Evolutionary conservation across 345 rosid species (phyloP).

Genomic region (Gossypium herbaceum): DNA sequence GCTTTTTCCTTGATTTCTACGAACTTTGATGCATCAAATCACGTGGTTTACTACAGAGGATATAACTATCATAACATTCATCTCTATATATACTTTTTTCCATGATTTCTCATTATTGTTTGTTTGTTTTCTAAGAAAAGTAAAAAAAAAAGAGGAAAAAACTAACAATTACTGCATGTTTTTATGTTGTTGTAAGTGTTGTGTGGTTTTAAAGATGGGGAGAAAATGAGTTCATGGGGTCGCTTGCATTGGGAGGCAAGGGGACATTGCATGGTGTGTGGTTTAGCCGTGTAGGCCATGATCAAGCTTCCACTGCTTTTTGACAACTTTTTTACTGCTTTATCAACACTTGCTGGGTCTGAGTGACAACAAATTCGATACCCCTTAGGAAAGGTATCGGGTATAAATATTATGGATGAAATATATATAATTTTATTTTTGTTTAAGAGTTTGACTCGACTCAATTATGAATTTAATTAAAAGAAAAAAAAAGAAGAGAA

Average conservation of each 20-base stretch:
- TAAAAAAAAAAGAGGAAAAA: not conserved
- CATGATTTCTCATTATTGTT: not conserved
- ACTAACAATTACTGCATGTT: not conserved
- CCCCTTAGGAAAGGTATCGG: too few species aligned
- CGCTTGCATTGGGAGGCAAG: constrained; percentile 28
- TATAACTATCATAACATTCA: too few species aligned
- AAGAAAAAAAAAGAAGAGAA: too few species aligned
- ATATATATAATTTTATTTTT: too few species aligned
- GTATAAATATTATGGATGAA: too few species aligned
- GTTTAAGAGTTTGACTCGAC: too few species aligned
- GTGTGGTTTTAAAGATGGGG: not conserved
- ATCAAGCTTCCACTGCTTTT: not conserved
- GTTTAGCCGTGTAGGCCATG: constrained; percentile 7
- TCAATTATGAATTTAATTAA: too few species aligned
- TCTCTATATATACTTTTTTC: not conserved
- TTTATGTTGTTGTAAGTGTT: constrained; percentile 2
- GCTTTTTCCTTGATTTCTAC: constrained; percentile 31
- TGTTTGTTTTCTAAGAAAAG: constrained; percentile 13
- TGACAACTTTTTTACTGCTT: too few species aligned
- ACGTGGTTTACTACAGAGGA: constrained; percentile 35
- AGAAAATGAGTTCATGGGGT: constrained; percentile 19
- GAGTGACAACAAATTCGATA: too few species aligned
- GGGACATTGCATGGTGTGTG: constrained; percentile 19
- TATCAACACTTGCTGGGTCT: too few species aligned
- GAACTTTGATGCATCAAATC: constrained; percentile 42